phyloP scores from a whole-genome alignment of 2,329 filamentous ascomycete species.

The Ilyonectria mors-panacis region DNA sequence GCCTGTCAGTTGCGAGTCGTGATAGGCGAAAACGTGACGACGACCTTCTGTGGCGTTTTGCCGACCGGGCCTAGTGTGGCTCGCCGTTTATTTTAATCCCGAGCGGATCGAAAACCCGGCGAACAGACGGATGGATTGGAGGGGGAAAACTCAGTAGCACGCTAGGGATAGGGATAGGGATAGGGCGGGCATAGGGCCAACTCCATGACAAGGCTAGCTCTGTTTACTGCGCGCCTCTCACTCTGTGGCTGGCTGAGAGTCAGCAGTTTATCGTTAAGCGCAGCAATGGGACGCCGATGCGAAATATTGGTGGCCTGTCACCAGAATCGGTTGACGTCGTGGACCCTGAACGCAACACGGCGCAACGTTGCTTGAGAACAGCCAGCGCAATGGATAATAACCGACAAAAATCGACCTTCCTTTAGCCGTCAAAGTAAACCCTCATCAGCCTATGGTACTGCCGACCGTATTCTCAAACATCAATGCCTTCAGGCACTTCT shows the following conservation, averaged over 20 bases:
- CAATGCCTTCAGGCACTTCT: no score
- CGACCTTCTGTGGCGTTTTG: background rate
- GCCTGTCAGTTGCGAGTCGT: background rate
- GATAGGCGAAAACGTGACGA: constrained; percentile 1
- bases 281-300: background rate
- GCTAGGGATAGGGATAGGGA: background rate
- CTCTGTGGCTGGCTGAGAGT: background rate
- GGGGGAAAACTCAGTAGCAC: background rate
- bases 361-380: no score
- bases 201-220: background rate
- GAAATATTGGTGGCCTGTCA: background rate
- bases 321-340: background rate
- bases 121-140: background rate
- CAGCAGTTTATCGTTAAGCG: background rate
- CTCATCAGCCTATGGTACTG: no score
- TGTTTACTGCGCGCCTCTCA: background rate
- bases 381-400: no score
- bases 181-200: background rate
- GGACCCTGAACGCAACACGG: background rate
- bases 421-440: no score
- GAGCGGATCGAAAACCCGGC: background rate
- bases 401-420: no score
- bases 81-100: constrained; percentile 2
- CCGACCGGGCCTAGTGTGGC: background rate
- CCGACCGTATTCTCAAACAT: no score